Base-by-base conservation (phyloP, 2,329 filamentous ascomycete species). In the Paraphoma chrysanthemicola region DNA sequence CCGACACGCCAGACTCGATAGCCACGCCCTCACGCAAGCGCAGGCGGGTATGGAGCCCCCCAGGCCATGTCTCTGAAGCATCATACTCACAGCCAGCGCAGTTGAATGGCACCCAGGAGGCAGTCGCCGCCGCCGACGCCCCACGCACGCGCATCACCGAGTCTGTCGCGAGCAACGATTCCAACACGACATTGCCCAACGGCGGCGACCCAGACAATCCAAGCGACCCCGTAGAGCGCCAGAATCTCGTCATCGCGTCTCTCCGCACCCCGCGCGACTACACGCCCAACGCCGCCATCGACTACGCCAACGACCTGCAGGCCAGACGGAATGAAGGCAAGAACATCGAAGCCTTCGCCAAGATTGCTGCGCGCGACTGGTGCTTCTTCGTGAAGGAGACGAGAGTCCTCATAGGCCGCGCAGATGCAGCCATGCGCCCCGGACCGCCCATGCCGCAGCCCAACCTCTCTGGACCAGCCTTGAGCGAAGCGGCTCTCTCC, bases 291-390 rank as follows among this genome's bases (percentile, higher is more conserved):
- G 81, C 83, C n/a, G 74, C 81, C 1, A 70, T 88, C 41, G 78
- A 84, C 45, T 89, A 87, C 63, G 82, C 83, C 1, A 81, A 85
- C 55, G 79, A 82, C 53, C 70, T 82, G 44, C 78, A 83, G 47
- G 77, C 71, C 46, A 67, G 67, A 58, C 79, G 71, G 72, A 80
- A 61, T 66, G 76, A 71, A 70, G 80, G 73, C 67, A 72, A 70
- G 59, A 79, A 75, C 65, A 78, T 81, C 31, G 77, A 80, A 6
- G 91, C 91, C 36, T 95, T 91, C 74, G 91, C 91, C 53, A 94
- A 94, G 79, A 89, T 95, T 58, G 88, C 90, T 17, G 91, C 90
- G 14, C 86, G 88, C 63, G 89, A 92, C 72, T 95, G 91, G 91
- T 93, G 91, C 9, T 95, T 90, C 76, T 94, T 92, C 72, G 87